phyloP scores from a whole-genome alignment of 1,139 yeast species.

The Insectozyma bohioensis region DNA sequence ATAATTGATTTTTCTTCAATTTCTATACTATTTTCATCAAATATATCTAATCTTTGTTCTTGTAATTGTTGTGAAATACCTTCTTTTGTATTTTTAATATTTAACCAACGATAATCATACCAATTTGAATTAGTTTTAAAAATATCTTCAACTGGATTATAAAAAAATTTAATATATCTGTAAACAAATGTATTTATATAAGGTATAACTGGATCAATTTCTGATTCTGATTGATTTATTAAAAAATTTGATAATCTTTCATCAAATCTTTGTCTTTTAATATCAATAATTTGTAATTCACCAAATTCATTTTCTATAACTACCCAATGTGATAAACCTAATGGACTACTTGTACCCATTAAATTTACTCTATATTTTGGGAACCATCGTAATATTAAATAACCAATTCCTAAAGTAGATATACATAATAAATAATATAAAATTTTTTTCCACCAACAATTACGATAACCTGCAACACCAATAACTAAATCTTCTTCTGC shows the following conservation, averaged over 20 bases:
- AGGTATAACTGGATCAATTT: conserved; percentile 66
- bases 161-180: conserved; percentile 78
- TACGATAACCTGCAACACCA: conserved; percentile 86
- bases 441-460: conserved; percentile 45
- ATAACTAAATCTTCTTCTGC: conserved; percentile 94
- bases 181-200: conserved; percentile 69
- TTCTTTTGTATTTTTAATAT: conserved; percentile 53
- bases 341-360: conserved; percentile 63
- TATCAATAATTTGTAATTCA: conserved; percentile 62
- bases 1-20: conserved; percentile 69
- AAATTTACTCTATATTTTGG: conserved; percentile 72
- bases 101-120: conserved; percentile 78
- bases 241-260: conserved; percentile 72
- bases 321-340: conserved; percentile 89
- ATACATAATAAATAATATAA: conserved; percentile 58
- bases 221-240: conserved; percentile 21
- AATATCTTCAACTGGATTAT: conserved; percentile 83
- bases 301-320: conserved; percentile 94
- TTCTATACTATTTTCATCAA: conserved; percentile 75
- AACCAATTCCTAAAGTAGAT: conserved; percentile 68
- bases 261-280: conserved; percentile 61
- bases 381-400: conserved; percentile 77
- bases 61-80: conserved; percentile 73
- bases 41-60: conserved; percentile 68
- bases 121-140: conserved; percentile 83